Evolutionary conservation across 148 eudicot species (phyloP), one percentile per base, ranked within the genome.

Genomic region (Nyssa sinensis): DNA sequence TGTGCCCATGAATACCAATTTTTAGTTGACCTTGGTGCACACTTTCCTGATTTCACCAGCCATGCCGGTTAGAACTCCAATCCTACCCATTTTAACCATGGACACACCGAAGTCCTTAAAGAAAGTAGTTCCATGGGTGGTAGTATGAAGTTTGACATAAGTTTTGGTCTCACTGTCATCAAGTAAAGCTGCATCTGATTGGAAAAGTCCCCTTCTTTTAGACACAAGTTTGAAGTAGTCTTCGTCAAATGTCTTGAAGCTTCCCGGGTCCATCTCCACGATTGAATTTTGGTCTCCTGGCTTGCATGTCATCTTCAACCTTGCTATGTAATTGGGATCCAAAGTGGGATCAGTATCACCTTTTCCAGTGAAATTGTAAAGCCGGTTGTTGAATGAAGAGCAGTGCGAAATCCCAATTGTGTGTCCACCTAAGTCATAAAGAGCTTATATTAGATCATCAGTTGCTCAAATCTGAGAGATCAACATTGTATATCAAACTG

Each of bases 1-100:
- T n/a, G n/a, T n/a, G n/a, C n/a, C n/a, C n/a, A n/a, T n/a, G n/a
- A n/a, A n/a, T n/a, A 7, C 0, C 8, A 7, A 41, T 41, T 53
- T 32, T 76, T 66, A 81, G 75, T 87, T 87, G 0, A 75, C 44
- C 66, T 37, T 79, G 12, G 72, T 41, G 72, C 91, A 88, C 47
- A 85, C 79, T 66, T 77, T 80, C 74, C 92, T 84, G 35, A 88
- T 71, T 66, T 88, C 72, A 1, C 92, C 89, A 0, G 81, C 75
- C 19, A 28, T 28, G 0, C 89, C 89, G 0, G 86, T 84, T 31
- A 82, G 86, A 37, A 80, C 82, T 7, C 67, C 86, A 69, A 86
- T 68, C 21, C 75, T 27, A 1, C 82, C 84, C 81, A 86, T 74
- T 3, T 78, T 83, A 8, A 83, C 82, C 88, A 86, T 83, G 0